Percentiles rank a stretch among this genome's conserved stretches.
phyloP scores from a whole-genome alignment of 139 green algal species.

The Coccomyxa sp. region DNA sequence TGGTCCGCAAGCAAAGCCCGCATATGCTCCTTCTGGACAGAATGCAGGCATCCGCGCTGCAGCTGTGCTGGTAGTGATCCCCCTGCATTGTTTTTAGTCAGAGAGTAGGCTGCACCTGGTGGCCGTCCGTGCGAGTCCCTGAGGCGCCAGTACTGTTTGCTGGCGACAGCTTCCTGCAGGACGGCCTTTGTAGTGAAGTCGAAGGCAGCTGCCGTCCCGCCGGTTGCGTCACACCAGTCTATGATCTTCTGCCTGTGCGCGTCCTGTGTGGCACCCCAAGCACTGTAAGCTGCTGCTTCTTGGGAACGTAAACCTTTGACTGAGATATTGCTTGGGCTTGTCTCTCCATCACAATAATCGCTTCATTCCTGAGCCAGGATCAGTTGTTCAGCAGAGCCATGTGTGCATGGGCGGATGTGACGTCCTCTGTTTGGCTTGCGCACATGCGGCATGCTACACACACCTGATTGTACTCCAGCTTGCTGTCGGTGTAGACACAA shows the following conservation, averaged over 20 bases:
- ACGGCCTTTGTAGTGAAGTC: conserved; percentile 94
- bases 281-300: too few species aligned
- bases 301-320: not conserved
- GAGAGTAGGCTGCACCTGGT: too few species aligned
- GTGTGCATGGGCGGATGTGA: not conserved
- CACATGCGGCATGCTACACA: too few species aligned
- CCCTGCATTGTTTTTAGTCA: too few species aligned
- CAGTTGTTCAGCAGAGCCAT: not conserved
- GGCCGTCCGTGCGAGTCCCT: conserved; percentile 62
- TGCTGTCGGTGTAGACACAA: conserved; percentile 8
- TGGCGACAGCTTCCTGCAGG: conserved; percentile 76
- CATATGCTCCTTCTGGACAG: too few species aligned
- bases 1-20: too few species aligned
- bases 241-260: conserved; percentile 32
- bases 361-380: not conserved
- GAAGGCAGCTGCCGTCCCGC: conserved; percentile 70
- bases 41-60: too few species aligned
- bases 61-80: too few species aligned
- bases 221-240: conserved; percentile 80
- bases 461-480: not conserved
- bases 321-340: not conserved
- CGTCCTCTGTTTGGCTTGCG: too few species aligned
- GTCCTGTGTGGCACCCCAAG: conserved; percentile 17
- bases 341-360: not conserved
- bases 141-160: conserved; percentile 86